Evolutionary conservation across 2,329 filamentous ascomycete genomes (phyloP).

Genomic region (Phoma sp.): DNA sequence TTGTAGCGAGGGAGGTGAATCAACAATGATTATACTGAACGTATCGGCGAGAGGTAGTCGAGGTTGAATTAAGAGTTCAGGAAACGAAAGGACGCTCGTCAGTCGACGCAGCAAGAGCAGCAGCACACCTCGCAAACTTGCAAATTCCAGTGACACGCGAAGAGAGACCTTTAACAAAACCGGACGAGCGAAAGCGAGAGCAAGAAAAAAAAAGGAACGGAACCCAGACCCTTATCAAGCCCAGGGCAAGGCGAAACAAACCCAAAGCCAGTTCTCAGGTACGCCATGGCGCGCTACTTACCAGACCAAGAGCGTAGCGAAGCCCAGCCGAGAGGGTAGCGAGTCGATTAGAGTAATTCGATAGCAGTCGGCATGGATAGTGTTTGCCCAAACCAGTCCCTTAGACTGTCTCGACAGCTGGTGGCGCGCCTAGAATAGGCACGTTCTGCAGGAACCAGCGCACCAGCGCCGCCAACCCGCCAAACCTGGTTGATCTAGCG

Average conservation of each 20-base stretch:
- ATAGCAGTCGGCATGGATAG: neutral
- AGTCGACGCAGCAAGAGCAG: conserved; percentile 14
- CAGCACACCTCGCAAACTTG: neutral
- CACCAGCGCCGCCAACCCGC: neutral
- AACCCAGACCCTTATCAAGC: conserved; percentile 13
- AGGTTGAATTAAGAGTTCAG: neutral
- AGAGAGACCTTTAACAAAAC: neutral
- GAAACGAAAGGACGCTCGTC: conserved; percentile 15
- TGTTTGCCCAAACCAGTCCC: neutral
- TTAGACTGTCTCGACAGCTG: neutral
- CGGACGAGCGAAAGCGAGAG: neutral
- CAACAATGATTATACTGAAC: neutral
- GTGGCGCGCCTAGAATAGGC: conserved; percentile 13
- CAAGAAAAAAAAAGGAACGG: neutral
- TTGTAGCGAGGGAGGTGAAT: neutral
- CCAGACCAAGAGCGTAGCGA: conserved; percentile 6
- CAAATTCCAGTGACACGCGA: too few species aligned
- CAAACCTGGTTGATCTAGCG: neutral
- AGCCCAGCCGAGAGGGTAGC: neutral
- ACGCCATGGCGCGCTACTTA: conserved; percentile 13
- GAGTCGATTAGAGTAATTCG: neutral
- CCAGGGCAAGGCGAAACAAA: neutral
- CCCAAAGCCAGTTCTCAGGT: conserved; percentile 2
- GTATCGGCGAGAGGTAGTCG: neutral
- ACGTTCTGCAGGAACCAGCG: neutral